phyloP scores from a whole-genome alignment of 1,284 basidiomycete genomes.

The Chalciporus sp. region DNA sequence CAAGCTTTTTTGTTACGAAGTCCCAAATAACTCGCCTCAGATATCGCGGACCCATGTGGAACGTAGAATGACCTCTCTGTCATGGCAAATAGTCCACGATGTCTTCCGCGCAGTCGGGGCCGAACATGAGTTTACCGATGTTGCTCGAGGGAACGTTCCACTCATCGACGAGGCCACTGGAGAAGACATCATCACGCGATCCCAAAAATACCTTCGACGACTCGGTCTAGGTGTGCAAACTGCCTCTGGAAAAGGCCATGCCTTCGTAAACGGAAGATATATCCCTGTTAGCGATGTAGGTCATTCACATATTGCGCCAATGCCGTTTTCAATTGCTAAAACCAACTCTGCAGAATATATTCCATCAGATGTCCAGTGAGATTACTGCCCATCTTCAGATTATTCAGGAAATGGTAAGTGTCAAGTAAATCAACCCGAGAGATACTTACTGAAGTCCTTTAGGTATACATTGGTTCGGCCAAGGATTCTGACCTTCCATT shows the following conservation, averaged over 20 bases:
- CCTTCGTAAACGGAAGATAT: constrained; percentile 89
- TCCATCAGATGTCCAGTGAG: constrained; percentile 67
- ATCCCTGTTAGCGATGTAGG: constrained; percentile 72
- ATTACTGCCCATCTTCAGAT: constrained; percentile 62
- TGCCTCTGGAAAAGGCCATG: constrained; percentile 51
- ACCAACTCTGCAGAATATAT: constrained; percentile 55
- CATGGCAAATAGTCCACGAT: constrained; percentile 48
- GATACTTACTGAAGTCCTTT: constrained; percentile 2
- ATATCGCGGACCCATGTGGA: constrained; percentile 41
- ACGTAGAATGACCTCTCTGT: constrained; percentile 38
- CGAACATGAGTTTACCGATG: constrained; percentile 40
- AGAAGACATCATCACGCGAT: constrained; percentile 42
- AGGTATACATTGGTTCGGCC: constrained; percentile 70
- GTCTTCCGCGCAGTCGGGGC: constrained; percentile 44
- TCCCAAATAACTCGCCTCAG: constrained; percentile 21
- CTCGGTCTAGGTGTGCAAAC: constrained; percentile 41
- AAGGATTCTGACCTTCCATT: constrained; percentile 54
- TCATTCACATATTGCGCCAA: constrained; percentile 9
- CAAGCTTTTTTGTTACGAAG: neutral
- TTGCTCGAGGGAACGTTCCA: constrained; percentile 40
- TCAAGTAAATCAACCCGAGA: neutral
- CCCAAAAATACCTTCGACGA: constrained; percentile 53
- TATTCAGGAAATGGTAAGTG: constrained; percentile 69
- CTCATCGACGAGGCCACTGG: constrained; percentile 22
- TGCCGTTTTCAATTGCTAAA: neutral